A percentile compares a stretch with the other conserved stretches of the same genome.
These are phyloP conservation scores for Fusarium secorum DNA, from an alignment of 2,329 filamentous ascomycete genomes.

Conservation along the genomic window DNA sequence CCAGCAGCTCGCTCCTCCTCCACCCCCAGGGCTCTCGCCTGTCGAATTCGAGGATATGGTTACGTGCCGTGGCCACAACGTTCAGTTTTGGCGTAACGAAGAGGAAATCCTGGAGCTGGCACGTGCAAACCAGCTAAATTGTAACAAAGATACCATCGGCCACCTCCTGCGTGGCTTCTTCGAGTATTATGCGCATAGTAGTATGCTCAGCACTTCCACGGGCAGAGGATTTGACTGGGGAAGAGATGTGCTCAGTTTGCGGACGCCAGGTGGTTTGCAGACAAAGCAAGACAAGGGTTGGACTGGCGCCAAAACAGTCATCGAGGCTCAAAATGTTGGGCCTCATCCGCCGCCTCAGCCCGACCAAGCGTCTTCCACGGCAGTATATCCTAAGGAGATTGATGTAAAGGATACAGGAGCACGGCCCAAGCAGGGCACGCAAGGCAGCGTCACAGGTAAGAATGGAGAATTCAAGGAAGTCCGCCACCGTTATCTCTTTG, in stretches of 20 bases:
- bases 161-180: constrained; percentile 84
- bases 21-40: constrained; percentile 45
- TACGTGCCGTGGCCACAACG: constrained; percentile 69
- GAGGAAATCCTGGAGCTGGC: constrained; percentile 71
- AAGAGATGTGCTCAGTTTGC: constrained; percentile 78
- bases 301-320: constrained; percentile 79
- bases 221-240: constrained; percentile 79
- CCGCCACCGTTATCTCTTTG: constrained; percentile 82
- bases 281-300: constrained; percentile 83
- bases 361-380: constrained; percentile 20
- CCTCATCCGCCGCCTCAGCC: constrained; percentile 20
- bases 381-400: neutral
- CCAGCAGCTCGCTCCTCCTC: constrained; percentile 63
- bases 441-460: constrained; percentile 39
- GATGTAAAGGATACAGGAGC: neutral
- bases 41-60: constrained; percentile 33
- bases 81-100: constrained; percentile 83
- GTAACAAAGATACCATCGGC: constrained; percentile 75
- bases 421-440: constrained; percentile 21
- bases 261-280: constrained; percentile 73
- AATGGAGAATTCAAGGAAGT: constrained; percentile 68
- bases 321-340: constrained; percentile 57
- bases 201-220: constrained; percentile 59
- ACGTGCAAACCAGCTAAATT: constrained; percentile 64
- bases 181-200: constrained; percentile 78